A percentile compares a stretch with the other conserved stretches of the same genome.
Evolutionary conservation across 495 filamentous ascomycete species (phyloP).

Genomic region (Astrothelium macrocarpum): DNA sequence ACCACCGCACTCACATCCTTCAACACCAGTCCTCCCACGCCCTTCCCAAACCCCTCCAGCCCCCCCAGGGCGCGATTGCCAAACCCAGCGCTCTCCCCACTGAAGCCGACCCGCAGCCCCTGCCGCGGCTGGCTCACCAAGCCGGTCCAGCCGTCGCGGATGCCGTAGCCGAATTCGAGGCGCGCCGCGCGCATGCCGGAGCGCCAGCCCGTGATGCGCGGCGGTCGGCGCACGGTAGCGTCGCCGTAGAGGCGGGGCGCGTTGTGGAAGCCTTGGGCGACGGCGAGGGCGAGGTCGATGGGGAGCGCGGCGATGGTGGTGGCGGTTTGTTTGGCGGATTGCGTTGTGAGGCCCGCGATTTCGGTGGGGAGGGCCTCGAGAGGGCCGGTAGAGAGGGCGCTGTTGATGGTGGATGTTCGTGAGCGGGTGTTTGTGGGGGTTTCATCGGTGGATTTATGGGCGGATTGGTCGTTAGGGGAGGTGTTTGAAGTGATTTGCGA

Average conservation of each 20-base stretch:
- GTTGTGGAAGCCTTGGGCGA: slow-evolving; percentile 77
- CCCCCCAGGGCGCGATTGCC: slow-evolving; percentile 38
- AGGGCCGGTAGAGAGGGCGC: slow-evolving; percentile 21
- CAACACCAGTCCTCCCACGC: slow-evolving; percentile 60
- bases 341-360: slow-evolving; percentile 37
- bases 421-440: not conserved
- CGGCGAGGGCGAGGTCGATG: slow-evolving; percentile 61
- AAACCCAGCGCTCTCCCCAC: slow-evolving; percentile 31
- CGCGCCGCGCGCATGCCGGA: slow-evolving; percentile 59
- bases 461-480: not conserved
- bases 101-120: slow-evolving; percentile 45
- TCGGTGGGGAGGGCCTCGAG: slow-evolving; percentile 26
- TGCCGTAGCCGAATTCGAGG: slow-evolving; percentile 57
- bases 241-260: slow-evolving; percentile 55
- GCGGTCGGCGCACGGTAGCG: slow-evolving; percentile 41
- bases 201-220: slow-evolving; percentile 55
- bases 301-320: slow-evolving; percentile 39
- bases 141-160: slow-evolving; percentile 65
- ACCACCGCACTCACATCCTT: slow-evolving; percentile 58
- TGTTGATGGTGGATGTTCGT: slow-evolving; percentile 18
- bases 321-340: slow-evolving; percentile 40
- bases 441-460: not conserved
- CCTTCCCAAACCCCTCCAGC: slow-evolving; percentile 61
- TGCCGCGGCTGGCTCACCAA: slow-evolving; percentile 55
- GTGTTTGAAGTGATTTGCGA: not conserved